These are phyloP conservation scores for Sporothrix brunneoviolacea DNA, from an alignment of 2,329 filamentous ascomycete species.

Conservation along the genomic window DNA sequence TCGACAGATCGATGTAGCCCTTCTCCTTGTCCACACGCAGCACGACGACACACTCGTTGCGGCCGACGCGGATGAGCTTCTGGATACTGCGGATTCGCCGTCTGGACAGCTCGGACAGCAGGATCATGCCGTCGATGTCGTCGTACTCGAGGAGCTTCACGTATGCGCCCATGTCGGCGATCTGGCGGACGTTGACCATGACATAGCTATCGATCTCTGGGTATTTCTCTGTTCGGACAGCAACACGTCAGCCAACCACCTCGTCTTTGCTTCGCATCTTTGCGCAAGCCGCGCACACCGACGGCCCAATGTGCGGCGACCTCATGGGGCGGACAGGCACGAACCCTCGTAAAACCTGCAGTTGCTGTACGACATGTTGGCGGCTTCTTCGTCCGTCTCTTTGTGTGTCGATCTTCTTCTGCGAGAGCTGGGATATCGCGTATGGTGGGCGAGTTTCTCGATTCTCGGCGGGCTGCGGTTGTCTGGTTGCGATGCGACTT, in stretches of 20 bases:
- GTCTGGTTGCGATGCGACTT: background rate
- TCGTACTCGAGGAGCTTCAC: conserved; percentile 99
- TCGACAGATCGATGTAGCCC: conserved; percentile 95
- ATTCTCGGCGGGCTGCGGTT: background rate
- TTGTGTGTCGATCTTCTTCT: background rate
- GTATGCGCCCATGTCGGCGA: conserved; percentile 99
- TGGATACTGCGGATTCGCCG: conserved; percentile 98
- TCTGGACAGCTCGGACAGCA: conserved; percentile 93
- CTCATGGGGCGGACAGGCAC: conserved; percentile 4
- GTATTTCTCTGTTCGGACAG: conserved; percentile 49
- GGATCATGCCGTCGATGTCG: conserved; percentile 99
- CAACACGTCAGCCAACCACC: background rate
- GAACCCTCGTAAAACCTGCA: conserved; percentile 32
- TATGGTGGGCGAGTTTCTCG: no score
- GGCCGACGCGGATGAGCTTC: conserved; percentile 95
- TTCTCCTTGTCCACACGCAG: conserved; percentile 99
- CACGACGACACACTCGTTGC: conserved; percentile 97
- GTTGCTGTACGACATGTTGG: conserved; percentile 33
- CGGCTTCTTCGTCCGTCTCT: conserved; percentile 12
- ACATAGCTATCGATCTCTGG: conserved; percentile 99
- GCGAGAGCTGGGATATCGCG: background rate
- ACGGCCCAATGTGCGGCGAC: no score
- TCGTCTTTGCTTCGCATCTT: no score
- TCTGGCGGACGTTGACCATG: conserved; percentile 94
- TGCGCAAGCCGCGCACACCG: no score